Percentiles rank a stretch among this genome's conserved stretches.
Conservation (phyloP, 495 filamentous ascomycete species). For the Penicillium arizonense region DNA sequence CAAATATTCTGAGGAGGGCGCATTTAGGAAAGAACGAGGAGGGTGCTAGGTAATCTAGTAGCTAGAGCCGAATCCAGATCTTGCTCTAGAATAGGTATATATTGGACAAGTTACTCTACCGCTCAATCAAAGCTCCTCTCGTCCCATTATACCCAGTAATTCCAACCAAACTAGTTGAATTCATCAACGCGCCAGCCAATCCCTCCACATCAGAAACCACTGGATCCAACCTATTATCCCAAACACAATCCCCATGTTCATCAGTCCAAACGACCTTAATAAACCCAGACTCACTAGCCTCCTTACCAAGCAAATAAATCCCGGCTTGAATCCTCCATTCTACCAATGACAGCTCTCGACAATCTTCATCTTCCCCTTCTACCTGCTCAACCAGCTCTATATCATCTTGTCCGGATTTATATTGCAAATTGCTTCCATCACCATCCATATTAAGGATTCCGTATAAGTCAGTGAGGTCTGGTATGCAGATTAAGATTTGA, state of each 20-base stretch:
- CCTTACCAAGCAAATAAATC: constrained; percentile 8
- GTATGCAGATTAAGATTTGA: constrained; percentile 7
- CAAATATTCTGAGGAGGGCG: no score
- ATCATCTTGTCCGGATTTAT: constrained; percentile 7
- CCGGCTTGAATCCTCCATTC: constrained; percentile 3
- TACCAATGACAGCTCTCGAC: neutral
- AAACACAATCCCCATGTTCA: constrained; percentile 11
- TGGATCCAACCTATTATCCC: constrained; percentile 5
- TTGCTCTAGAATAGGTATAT: no score
- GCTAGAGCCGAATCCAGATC: no score
- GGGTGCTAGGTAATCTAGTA: no score
- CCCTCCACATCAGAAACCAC: neutral
- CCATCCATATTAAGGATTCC: constrained; percentile 4
- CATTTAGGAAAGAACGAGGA: no score
- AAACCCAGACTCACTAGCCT: constrained; percentile 9
- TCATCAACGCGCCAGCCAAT: neutral
- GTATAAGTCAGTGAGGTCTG: constrained; percentile 4
- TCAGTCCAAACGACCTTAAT: constrained; percentile 11
- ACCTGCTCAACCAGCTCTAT: constrained; percentile 3
- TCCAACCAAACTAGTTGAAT: neutral
- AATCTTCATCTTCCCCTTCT: constrained; percentile 2
- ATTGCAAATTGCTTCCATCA: constrained; percentile 2
- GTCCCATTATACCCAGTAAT: neutral
- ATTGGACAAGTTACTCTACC: no score
- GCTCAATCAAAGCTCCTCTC: neutral